Conservation (phyloP, 352 stramenopile genomes). For the Globisporangium iwayamae region DNA sequence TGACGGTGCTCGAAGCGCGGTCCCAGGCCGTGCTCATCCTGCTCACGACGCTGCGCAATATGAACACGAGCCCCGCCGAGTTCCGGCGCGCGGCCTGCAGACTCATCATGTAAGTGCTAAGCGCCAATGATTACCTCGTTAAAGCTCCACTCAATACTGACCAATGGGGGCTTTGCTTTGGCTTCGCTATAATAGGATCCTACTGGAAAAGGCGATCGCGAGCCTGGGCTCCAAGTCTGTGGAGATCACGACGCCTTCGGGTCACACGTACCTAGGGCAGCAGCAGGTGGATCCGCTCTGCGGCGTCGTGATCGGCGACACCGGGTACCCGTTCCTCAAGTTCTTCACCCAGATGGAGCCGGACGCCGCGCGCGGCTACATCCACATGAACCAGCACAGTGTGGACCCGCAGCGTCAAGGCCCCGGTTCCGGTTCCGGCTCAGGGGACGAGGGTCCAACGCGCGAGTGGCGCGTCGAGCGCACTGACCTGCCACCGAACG, state of each 20-base stretch:
- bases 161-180: neutral
- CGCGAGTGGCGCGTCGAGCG: conserved; percentile 23
- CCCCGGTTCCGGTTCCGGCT: neutral
- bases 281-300: conserved; percentile 26
- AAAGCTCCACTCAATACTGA: neutral
- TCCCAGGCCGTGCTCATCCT: conserved; percentile 40
- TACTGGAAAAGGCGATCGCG: conserved; percentile 53
- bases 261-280: conserved; percentile 29
- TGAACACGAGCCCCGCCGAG: conserved; percentile 17
- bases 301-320: conserved; percentile 35
- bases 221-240: conserved; percentile 27
- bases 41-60: conserved; percentile 46
- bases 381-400: conserved; percentile 18
- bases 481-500: conserved; percentile 32
- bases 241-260: conserved; percentile 29
- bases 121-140: too few species aligned
- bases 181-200: conserved; percentile 25
- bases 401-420: too few species aligned
- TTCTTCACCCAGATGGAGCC: conserved; percentile 55
- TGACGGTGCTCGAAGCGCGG: conserved; percentile 42
- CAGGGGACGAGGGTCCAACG: neutral
- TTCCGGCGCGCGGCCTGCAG: conserved; percentile 41
- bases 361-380: conserved; percentile 27
- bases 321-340: conserved; percentile 43
- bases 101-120: conserved; percentile 37